phyloP scores from a whole-genome alignment of 192 early-diverging fungal genomes.

The Linnemannia exigua region DNA sequence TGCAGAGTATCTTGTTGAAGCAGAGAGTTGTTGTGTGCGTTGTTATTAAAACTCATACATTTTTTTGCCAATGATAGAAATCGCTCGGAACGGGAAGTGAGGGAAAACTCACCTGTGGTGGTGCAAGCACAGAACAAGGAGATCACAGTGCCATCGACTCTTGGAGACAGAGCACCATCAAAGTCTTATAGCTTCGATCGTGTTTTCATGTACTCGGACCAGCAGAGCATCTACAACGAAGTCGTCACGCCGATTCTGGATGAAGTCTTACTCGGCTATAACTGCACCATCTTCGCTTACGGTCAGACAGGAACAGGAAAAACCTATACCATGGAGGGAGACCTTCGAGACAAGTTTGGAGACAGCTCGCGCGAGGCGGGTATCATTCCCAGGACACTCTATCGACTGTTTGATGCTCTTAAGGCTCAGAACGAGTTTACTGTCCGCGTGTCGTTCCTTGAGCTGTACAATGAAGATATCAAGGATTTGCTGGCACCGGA shows the following conservation, averaged over 20 bases:
- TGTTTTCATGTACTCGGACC: conserved; percentile 86
- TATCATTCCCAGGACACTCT: conserved; percentile 91
- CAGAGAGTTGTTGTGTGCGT: not conserved
- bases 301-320: conserved; percentile 96
- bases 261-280: conserved; percentile 80
- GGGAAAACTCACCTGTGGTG: conserved; percentile 73
- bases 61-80: conserved; percentile 32
- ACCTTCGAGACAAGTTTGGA: conserved; percentile 69
- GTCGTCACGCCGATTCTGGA: conserved; percentile 86
- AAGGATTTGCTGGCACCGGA: conserved; percentile 85
- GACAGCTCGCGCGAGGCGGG: conserved; percentile 73
- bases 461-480: conserved; percentile 97
- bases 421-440: conserved; percentile 82
- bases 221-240: conserved; percentile 85
- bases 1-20: not conserved
- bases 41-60: not conserved
- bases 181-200: conserved; percentile 92
- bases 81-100: conserved; percentile 74
- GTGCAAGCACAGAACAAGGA: conserved; percentile 75
- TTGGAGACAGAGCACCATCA: conserved; percentile 64
- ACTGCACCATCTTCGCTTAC: conserved; percentile 89
- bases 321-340: conserved; percentile 97
- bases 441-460: conserved; percentile 89
- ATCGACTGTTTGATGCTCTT: conserved; percentile 82
- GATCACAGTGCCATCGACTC: conserved; percentile 66